Evolutionary conservation across 768 basidiomycete species (phyloP), one percentile per base, ranked within the genome.

Genomic region (Tulasnella sp.): DNA sequence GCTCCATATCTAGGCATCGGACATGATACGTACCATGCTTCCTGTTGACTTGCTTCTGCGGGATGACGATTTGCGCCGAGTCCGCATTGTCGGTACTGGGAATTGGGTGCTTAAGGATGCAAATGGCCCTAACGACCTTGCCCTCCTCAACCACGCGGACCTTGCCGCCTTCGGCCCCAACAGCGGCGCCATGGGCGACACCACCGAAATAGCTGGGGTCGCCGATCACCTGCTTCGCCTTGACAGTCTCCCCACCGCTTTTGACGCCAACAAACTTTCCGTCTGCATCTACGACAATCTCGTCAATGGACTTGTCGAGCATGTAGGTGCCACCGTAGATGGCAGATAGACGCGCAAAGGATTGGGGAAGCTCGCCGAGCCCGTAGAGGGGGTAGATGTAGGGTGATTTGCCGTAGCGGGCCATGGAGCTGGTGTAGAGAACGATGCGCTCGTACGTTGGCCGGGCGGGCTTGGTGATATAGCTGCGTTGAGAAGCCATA

Each of bases 321-420:
- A 99, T 99, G 77, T 99, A 99, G 11, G 96, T 99, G 43, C 96
- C 96, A 42, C 96, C 96, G 69, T 99, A 97, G 70, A 99, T 97
- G 65, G 96, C 96, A 63, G 88, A 92, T 56, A 99, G 82, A 67
- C 96, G 91, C 7, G 96, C 96, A 69, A 99, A 99, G 2, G 96
- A 90, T 70, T 99, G 96, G 9, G 96, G 96, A 51, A 99, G 88
- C 71, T 99, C 96, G 65, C 96, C 96, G 61, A 99, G 88, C 64
- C 96, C 96, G 72, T 98, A 99, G 41, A 97, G 80, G 15, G 96
- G 96, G 76, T 99, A 99, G 69, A 99, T 96, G 78, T 99, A 99
- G 0, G 96, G 96, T 11, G 96, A 98, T 74, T 99, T 98, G 67
- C 95, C 96, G 73, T 95, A 99, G 52, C 95, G 87, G 17, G 95